Evolutionary conservation across 208 protist species (phyloP).

Genomic region (Trypanosoma conorhini): DNA sequence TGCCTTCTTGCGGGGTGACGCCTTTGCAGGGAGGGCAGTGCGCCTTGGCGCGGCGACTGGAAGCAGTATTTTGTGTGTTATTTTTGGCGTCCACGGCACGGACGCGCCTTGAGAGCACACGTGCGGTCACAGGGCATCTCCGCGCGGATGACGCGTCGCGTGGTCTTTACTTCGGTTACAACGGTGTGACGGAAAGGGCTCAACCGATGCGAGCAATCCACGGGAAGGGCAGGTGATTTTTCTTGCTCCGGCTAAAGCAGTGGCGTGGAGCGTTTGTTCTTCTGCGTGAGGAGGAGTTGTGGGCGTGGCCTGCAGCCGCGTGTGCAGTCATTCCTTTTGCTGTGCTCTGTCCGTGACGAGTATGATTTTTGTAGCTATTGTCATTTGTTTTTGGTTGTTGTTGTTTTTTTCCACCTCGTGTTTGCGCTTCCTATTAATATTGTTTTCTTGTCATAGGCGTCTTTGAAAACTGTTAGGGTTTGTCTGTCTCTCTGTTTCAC

Average conservation of each 20-base stretch:
- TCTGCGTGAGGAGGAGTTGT: background rate
- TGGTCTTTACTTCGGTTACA: too few relatives aligned
- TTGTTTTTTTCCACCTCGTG: slow-evolving; percentile 3
- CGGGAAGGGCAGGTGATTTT: background rate
- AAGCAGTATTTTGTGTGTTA: too few relatives aligned
- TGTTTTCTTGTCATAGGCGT: background rate
- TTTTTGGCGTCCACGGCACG: too few relatives aligned
- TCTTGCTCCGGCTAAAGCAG: background rate
- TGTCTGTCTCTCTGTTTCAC: too few relatives aligned
- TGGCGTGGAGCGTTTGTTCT: slow-evolving; percentile 4
- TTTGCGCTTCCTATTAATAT: background rate
- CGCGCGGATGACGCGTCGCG: too few relatives aligned
- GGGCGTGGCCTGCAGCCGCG: background rate
- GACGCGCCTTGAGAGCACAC: too few relatives aligned
- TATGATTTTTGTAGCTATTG: background rate
- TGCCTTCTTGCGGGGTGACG: too few relatives aligned
- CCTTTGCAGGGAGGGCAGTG: too few relatives aligned
- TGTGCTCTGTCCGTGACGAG: background rate
- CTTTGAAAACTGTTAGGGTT: background rate
- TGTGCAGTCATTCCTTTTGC: background rate
- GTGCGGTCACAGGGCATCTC: too few relatives aligned
- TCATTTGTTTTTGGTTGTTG: background rate
- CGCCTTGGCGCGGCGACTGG: too few relatives aligned
- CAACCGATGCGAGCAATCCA: too few relatives aligned
- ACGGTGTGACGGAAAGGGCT: too few relatives aligned